A percentile compares a stretch with the other conserved stretches of the same genome.
phyloP scores from a whole-genome alignment of 345 rosid genomes.

The Cardamine resedifolia region DNA sequence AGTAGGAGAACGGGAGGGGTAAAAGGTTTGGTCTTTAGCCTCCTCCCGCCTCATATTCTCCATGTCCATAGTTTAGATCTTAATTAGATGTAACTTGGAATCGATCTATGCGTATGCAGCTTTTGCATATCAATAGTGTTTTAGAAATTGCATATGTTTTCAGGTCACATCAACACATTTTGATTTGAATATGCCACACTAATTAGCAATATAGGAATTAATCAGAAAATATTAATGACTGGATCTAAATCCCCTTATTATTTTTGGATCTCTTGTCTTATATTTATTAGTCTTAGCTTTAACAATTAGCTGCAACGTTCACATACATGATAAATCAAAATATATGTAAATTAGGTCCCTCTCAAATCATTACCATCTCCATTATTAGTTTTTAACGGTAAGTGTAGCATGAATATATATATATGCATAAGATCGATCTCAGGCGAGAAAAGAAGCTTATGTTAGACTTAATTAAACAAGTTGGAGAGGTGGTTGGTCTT shows the following conservation, averaged over 20 bases:
- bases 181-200: background rate
- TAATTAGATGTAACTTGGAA: background rate
- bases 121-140: background rate
- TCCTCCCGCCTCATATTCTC: constrained; percentile 46
- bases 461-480: constrained; percentile 49
- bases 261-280: background rate
- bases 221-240: background rate
- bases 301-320: background rate
- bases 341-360: constrained; percentile 25
- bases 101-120: background rate
- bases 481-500: constrained; percentile 66
- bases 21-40: constrained; percentile 67
- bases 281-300: background rate
- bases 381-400: constrained; percentile 2
- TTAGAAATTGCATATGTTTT: background rate
- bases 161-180: background rate
- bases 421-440: constrained; percentile 27
- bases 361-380: constrained; percentile 23
- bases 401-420: constrained; percentile 7
- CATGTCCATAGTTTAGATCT: constrained; percentile 35
- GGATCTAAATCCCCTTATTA: background rate
- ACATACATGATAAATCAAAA: constrained; percentile 13
- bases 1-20: constrained; percentile 50
- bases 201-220: background rate
- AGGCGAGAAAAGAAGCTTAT: constrained; percentile 30